Evolutionary conservation across 352 stramenopile genomes (phyloP).

Genomic region (Thraustochytrium sp.): DNA sequence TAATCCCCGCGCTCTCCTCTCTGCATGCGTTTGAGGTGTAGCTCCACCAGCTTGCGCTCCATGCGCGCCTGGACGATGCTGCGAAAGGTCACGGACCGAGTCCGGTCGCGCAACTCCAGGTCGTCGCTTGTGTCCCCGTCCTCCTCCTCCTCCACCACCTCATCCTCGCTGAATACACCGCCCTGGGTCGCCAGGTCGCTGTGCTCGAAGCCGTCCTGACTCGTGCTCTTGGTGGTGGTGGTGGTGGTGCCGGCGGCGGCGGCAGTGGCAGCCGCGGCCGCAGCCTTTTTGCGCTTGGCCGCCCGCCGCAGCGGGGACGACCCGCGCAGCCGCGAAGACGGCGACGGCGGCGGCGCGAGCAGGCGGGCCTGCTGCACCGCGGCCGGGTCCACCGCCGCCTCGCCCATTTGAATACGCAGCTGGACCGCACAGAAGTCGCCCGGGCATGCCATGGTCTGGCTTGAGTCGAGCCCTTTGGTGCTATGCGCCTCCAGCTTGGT

Average conservation of each 20-base stretch:
- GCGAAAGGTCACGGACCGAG: not conserved
- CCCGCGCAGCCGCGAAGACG: not conserved
- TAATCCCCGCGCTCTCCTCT: slow-evolving; percentile 1
- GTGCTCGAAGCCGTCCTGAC: too few relatives aligned
- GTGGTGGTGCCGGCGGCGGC: too few relatives aligned
- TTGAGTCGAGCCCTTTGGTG: not conserved
- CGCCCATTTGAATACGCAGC: not conserved
- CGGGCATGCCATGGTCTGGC: not conserved
- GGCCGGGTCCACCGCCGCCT: not conserved
- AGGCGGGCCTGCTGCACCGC: not conserved
- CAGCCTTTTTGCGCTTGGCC: too few relatives aligned
- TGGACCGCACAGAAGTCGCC: slow-evolving; percentile 24
- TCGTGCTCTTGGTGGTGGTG: too few relatives aligned
- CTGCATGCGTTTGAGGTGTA: not conserved
- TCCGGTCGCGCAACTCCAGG: too few relatives aligned
- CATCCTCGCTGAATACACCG: not conserved
- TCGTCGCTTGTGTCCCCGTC: too few relatives aligned
- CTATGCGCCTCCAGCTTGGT: not conserved
- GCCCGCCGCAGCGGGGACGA: too few relatives aligned
- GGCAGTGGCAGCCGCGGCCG: too few relatives aligned
- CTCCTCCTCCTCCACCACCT: too few relatives aligned
- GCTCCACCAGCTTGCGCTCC: slow-evolving; percentile 1
- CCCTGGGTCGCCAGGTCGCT: not conserved
- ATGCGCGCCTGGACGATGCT: not conserved
- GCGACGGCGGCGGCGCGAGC: not conserved